Conservation (phyloP, 495 filamentous ascomycete species). For the Daldinia caldariorum region DNA sequence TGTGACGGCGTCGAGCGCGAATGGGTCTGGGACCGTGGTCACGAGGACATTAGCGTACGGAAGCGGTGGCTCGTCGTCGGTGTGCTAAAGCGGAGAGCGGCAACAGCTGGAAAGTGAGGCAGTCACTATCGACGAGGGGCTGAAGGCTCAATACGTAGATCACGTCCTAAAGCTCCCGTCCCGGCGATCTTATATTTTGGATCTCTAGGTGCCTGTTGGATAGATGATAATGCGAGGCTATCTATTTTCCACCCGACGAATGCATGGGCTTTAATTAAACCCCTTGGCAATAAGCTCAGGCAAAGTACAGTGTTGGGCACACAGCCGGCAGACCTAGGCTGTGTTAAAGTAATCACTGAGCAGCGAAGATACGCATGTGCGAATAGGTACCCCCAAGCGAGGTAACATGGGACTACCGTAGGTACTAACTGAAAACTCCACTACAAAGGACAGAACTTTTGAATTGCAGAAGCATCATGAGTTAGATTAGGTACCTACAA, state of each 20-base stretch:
- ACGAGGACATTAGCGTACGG: conserved; percentile 71
- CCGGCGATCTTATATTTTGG: not conserved
- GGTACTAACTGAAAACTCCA: too few species aligned
- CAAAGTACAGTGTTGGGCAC: not conserved
- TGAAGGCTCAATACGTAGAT: not conserved
- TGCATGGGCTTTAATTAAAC: not conserved
- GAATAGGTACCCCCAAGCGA: too few species aligned
- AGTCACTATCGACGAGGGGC: not conserved
- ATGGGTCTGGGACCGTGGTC: conserved; percentile 70
- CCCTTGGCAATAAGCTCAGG: not conserved
- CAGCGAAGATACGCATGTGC: too few species aligned
- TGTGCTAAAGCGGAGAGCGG: conserved; percentile 58
- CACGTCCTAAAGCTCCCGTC: not conserved
- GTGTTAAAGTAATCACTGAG: too few species aligned
- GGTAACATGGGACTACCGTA: too few species aligned
- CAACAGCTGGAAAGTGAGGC: not conserved
- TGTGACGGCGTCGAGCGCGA: conserved; percentile 70
- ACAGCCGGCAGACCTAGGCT: not conserved
- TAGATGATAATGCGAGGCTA: not conserved
- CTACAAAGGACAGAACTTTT: too few species aligned
- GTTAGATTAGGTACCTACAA: too few species aligned
- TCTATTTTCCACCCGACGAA: not conserved
- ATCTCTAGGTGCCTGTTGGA: not conserved
- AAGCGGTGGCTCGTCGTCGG: conserved; percentile 84
- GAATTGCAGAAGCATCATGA: too few species aligned